These are phyloP conservation scores for Mycena amicta DNA, from an alignment of 768 basidiomycete genomes.

Conservation along the genomic window DNA sequence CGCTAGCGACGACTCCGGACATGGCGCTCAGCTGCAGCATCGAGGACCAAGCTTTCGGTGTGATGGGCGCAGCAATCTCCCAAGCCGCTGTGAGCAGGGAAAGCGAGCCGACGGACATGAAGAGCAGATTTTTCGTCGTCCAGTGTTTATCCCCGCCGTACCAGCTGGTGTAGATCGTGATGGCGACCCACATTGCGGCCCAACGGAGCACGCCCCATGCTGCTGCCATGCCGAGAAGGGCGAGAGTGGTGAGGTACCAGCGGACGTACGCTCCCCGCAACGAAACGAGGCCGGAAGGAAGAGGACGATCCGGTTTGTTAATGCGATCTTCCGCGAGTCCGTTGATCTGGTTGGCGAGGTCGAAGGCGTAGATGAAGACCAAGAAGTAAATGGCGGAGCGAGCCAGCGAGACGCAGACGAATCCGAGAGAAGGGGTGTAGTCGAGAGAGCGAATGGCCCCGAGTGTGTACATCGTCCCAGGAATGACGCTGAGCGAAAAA, in stretches of 20 bases:
- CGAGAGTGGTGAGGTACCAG: slow-evolving; percentile 1
- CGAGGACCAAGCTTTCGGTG: neutral
- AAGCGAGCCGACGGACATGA: slow-evolving; percentile 8
- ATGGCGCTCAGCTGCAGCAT: slow-evolving; percentile 19
- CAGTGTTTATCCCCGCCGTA: slow-evolving; percentile 12
- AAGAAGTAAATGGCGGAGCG: slow-evolving; percentile 7
- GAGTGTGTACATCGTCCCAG: slow-evolving; percentile 8
- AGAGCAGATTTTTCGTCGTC: slow-evolving; percentile 12
- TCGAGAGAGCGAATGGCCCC: slow-evolving; percentile 5
- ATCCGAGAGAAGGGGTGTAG: neutral
- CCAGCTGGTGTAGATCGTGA: slow-evolving; percentile 9
- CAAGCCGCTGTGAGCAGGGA: slow-evolving; percentile 4
- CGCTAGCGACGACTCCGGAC: slow-evolving; percentile 39
- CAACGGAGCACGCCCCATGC: slow-evolving; percentile 12
- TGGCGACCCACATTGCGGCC: slow-evolving; percentile 3
- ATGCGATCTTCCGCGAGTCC: slow-evolving; percentile 11
- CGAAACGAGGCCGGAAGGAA: slow-evolving; percentile 4
- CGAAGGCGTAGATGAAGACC: slow-evolving; percentile 15
- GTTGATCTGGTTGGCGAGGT: slow-evolving; percentile 13
- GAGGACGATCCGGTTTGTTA: slow-evolving; percentile 17
- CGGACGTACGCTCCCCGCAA: slow-evolving; percentile 9
- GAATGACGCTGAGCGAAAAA: slow-evolving; percentile 8
- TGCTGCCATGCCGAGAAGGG: neutral
- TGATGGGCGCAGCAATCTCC: slow-evolving; percentile 2
- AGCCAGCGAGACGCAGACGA: neutral